A percentile compares a stretch with the other conserved stretches of the same genome.
Evolutionary conservation across 805 yeast species (phyloP).

Genomic region (Sungouiella thailandica): DNA sequence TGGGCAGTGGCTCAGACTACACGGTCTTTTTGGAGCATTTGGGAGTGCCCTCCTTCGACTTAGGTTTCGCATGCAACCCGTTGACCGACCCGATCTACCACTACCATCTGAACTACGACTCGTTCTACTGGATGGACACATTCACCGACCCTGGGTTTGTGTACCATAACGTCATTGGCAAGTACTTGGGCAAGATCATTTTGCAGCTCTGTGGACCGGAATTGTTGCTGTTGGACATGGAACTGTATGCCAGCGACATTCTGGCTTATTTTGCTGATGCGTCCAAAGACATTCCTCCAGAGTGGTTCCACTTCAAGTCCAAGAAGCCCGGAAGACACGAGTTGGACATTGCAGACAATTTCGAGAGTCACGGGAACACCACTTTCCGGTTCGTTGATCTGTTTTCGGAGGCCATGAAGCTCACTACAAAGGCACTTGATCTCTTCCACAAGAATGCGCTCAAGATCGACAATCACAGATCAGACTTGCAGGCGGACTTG

Average conservation of each 20-base stretch:
- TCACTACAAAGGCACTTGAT: conserved; percentile 3
- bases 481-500: conserved; percentile 14
- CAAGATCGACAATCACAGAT: conserved; percentile 7
- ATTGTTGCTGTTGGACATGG: conserved; percentile 37
- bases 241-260: conserved; percentile 37
- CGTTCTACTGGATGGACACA: conserved; percentile 63
- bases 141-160: conserved; percentile 61
- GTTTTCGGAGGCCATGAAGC: conserved; percentile 4
- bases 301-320: conserved; percentile 5
- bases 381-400: conserved; percentile 1
- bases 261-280: conserved; percentile 30
- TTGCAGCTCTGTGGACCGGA: conserved; percentile 46
- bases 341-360: neutral
- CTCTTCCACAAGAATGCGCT: conserved; percentile 7
- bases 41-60: conserved; percentile 25
- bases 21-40: conserved; percentile 9
- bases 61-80: conserved; percentile 45
- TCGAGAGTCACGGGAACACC: neutral
- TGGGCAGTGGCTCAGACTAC: conserved; percentile 8
- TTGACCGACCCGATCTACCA: conserved; percentile 57
- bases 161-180: conserved; percentile 52
- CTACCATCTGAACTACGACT: conserved; percentile 73
- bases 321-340: neutral
- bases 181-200: conserved; percentile 47
- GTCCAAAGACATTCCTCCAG: conserved; percentile 2